Percentiles rank a stretch among this genome's conserved stretches.
These are phyloP conservation scores for Aspergillus neoniger DNA, from an alignment of 2,329 filamentous ascomycete species.

Conservation along the genomic window DNA sequence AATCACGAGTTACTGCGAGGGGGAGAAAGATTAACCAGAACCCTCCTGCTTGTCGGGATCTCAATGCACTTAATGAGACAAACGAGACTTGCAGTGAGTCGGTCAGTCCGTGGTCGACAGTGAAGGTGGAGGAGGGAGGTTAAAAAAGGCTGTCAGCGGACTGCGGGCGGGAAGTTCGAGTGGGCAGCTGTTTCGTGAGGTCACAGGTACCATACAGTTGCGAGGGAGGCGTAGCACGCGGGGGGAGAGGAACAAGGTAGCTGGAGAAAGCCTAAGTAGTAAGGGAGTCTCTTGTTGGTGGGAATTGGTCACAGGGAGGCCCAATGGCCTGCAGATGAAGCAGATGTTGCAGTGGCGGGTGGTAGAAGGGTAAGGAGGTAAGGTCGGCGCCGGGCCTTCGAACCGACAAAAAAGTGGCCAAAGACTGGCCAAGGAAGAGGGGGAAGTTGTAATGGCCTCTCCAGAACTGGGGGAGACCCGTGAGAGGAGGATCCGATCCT, in stretches of 20 bases:
- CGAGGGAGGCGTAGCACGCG: slow-evolving; percentile 24
- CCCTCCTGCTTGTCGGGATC: slow-evolving; percentile 8
- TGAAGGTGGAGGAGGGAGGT: slow-evolving; percentile 5
- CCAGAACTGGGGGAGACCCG: not conserved
- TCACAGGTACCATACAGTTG: slow-evolving; percentile 35
- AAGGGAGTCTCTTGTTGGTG: not conserved
- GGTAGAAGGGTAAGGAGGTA: not conserved
- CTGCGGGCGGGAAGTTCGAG: slow-evolving; percentile 21
- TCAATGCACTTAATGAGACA: not conserved
- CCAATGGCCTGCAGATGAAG: slow-evolving; percentile 13
- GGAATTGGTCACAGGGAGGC: slow-evolving; percentile 5
- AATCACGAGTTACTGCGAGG: slow-evolving; percentile 17
- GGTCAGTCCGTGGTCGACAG: slow-evolving; percentile 15
- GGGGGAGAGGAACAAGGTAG: slow-evolving; percentile 13
- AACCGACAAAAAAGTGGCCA: not conserved
- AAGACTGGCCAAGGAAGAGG: not conserved
- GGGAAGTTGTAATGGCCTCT: not conserved
- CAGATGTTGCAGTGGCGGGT: not conserved
- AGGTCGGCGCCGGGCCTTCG: not conserved
- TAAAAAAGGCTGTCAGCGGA: slow-evolving; percentile 30
- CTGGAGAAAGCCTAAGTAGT: not conserved
- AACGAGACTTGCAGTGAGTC: not conserved
- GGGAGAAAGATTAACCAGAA: slow-evolving; percentile 14
- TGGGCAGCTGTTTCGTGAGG: slow-evolving; percentile 38
- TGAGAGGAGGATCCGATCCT: not conserved